Evolutionary conservation across 208 protist species (phyloP).

Genomic region (Leptomonas seymouri): DNA sequence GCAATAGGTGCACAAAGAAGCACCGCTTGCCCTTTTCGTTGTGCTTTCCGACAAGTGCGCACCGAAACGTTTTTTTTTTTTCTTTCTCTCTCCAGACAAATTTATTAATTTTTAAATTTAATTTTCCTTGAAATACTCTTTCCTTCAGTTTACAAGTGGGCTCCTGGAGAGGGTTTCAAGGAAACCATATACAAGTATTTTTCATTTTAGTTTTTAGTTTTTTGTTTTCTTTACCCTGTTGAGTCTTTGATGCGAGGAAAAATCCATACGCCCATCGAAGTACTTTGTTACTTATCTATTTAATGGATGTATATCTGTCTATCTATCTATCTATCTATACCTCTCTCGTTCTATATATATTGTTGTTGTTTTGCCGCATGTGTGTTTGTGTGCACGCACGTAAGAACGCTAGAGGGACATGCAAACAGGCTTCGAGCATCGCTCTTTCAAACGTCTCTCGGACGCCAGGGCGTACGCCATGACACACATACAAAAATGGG

Average conservation of each 20-base stretch:
- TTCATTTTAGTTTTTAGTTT: constrained; percentile 19
- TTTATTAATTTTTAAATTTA: not conserved
- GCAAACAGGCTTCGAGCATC: not conserved
- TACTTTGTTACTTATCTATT: no score
- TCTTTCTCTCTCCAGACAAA: not conserved
- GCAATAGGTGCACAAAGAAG: no score
- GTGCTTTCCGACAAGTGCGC: no score
- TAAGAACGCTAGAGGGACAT: not conserved
- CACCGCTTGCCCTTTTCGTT: no score
- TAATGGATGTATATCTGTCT: constrained; percentile 2
- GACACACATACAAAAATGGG: no score
- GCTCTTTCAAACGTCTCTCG: no score
- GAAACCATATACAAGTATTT: not conserved
- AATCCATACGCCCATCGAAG: not conserved
- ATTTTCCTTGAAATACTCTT: constrained; percentile 11
- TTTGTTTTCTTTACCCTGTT: not conserved
- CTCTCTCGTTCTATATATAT: no score
- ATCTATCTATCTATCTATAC: no score
- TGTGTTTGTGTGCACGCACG: not conserved
- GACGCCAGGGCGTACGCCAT: no score
- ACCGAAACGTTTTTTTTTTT: no score
- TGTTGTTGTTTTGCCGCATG: constrained; percentile 4
- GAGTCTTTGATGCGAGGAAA: not conserved
- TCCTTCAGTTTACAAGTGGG: constrained; percentile 26
- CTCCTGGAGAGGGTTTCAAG: constrained; percentile 11